Base-by-base conservation (phyloP, 768 basidiomycete species). In the Sutorius australiensis region DNA sequence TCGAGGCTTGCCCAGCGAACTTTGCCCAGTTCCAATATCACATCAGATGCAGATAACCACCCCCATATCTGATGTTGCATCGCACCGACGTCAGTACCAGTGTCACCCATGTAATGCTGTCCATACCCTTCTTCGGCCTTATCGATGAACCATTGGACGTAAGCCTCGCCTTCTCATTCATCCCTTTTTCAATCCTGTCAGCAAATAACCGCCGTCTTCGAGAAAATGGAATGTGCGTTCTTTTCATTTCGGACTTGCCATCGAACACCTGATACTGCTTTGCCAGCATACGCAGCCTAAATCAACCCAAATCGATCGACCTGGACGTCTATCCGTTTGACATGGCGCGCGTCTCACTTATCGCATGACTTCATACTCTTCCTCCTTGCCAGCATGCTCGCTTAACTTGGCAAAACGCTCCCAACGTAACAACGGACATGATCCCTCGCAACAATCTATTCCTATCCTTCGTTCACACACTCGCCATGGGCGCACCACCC, bases 381-480 rank as follows among this genome's bases (percentile, higher is more conserved):
- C 48, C 39, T 10, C 3, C 3, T 30, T 27, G 13, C 45, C 27
- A 46, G 21, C 46, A 48, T 37, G 10, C 34, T 50, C 50, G 17
- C 44, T 33, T 39, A 37, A 43, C 55, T n/a, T 16, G 28, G 42
- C 34, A 57, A 42, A 33, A 10, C 39, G n/a, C 39, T 21, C 27
- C 28, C 40, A 48, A 63, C 61, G 61, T 60, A 62, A 62, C 42
- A 38, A 48, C 57, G 57, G 48, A 48, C 39, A 49, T 46, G 32
- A 51, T 46, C 9, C 28, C 50, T 28, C 44, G 31, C 21, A 57
- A 54, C 43, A 57, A 37, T 31, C 19, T 38, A 32, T 48, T 17
- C 13, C 41, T 19, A 46, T 40, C 33, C 33, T 53, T 27, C 51
- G 32, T 44, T 48, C 60, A 46, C 53, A 19, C 28, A 34, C 39